phyloP scores from a whole-genome alignment of 2,329 filamentous ascomycete species.

The Dothiorella sarmentorum region DNA sequence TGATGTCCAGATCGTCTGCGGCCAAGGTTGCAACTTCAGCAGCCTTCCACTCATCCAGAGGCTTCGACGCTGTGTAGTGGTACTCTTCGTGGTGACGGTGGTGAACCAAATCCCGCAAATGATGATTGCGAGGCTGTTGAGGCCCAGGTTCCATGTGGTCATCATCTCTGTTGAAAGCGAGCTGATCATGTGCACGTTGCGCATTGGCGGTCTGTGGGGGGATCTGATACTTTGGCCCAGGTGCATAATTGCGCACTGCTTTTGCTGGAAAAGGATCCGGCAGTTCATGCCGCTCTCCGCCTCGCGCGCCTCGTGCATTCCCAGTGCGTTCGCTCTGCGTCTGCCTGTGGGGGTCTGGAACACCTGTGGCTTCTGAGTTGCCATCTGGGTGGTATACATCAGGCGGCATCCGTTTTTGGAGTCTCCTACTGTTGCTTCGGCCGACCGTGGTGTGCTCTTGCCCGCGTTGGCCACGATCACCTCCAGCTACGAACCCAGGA shows the following conservation, averaged over 20 bases:
- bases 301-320: constrained; percentile 31
- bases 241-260: constrained; percentile 25
- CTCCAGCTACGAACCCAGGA: constrained; percentile 32
- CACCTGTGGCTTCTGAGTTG: background rate
- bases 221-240: constrained; percentile 30
- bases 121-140: constrained; percentile 23
- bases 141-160: constrained; percentile 22
- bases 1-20: constrained; percentile 43
- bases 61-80: constrained; percentile 50
- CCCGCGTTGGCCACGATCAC: constrained; percentile 22
- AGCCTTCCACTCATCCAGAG: constrained; percentile 57
- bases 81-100: constrained; percentile 45
- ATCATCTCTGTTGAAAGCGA: constrained; percentile 38
- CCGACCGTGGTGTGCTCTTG: constrained; percentile 27
- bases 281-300: constrained; percentile 35
- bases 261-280: constrained; percentile 32
- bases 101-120: constrained; percentile 27
- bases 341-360: constrained; percentile 33
- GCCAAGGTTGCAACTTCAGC: constrained; percentile 40
- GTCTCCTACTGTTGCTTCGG: constrained; percentile 34
- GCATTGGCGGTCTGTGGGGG: constrained; percentile 37
- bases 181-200: constrained; percentile 37
- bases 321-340: constrained; percentile 39
- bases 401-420: constrained; percentile 26
- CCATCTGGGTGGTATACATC: constrained; percentile 16